Evolutionary conservation across 2,329 filamentous ascomycete genomes (phyloP), one percentile per base, ranked within the genome.

Genomic region (Diplodia corticola): DNA sequence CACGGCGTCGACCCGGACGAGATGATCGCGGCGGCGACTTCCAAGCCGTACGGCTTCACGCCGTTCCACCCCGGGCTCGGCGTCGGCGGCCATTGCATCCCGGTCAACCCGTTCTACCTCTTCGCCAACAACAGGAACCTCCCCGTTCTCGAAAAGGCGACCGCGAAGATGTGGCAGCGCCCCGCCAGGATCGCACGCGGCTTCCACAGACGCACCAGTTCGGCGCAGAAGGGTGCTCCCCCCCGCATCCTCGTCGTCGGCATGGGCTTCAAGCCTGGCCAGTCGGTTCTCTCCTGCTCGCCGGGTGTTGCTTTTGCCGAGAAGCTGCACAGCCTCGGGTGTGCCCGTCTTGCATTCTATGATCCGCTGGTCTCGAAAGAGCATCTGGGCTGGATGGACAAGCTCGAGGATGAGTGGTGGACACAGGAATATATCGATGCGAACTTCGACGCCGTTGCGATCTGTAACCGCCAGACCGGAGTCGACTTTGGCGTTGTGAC

Each of bases 51-150:
- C 67, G 84, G 84, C 28, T 86, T 83, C 69, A 78, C 81, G 68
- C 78, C 84, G 0, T 82, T 81, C 71, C 73, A 73, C 0, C 83
- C 84, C 0, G 77, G 80, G 1, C 72, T 83, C 0, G 84, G 84
- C 10, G 84, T 86, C 5, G 84, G 84, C 1, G 84, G 84, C 0
- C 84, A 86, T 71, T 86, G 84, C 68, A 86, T 86, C 66, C 84
- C 84, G 0, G 79, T 86, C 68, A 86, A 86, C 67, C 84, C 84
- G 0, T 80, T 80, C 74, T 86, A 86, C 69, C 75, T 86, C 20
- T 74, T 86, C 10, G 79, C 79, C 69, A 80, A 76, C 69, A 71
- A 75, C 15, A 69, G 67, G 4, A 69, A 69, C 4, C 80, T 85
- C 61, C 84, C 84, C 2, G 72, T 86, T 0, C 74, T 85, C 2